A percentile compares a stretch with the other conserved stretches of the same genome.
phyloP scores from a whole-genome alignment of 768 basidiomycete genomes.

The Suillus tomentosus region DNA sequence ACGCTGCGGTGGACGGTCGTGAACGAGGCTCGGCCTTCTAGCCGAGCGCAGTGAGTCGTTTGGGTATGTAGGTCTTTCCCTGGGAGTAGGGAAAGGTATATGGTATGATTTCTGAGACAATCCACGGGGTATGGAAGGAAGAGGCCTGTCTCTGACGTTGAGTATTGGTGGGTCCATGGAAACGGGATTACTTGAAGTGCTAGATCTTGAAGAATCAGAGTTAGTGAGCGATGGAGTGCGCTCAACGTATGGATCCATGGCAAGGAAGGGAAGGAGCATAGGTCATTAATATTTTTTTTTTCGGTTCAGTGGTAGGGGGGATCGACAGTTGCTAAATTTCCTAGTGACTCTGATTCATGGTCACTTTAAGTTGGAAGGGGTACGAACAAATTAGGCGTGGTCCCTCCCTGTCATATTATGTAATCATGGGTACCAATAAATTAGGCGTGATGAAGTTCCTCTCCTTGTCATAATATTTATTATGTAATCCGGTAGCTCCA shows the following conservation, averaged over 20 bases:
- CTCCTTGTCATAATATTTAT: not conserved
- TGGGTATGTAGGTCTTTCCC: conserved; percentile 1
- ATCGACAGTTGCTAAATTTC: conserved; percentile 4
- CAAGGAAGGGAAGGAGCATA: conserved; percentile 20
- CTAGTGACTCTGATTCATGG: not conserved
- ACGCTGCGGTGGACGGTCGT: not conserved
- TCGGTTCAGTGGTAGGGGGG: not conserved
- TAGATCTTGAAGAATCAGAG: conserved; percentile 27
- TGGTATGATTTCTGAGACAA: conserved; percentile 5
- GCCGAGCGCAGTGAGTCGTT: conserved; percentile 2
- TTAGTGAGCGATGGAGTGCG: conserved; percentile 30
- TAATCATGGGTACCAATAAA: not conserved
- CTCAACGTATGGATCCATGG: conserved; percentile 28
- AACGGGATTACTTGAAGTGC: conserved; percentile 22
- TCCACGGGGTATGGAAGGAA: conserved; percentile 21
- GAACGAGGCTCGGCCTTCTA: conserved; percentile 7
- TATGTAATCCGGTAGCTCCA: conserved; percentile 2
- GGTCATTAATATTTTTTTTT: conserved; percentile 1
- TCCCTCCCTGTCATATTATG: not conserved
- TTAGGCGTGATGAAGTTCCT: too few species aligned
- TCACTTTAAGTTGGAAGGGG: not conserved
- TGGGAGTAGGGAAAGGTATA: conserved; percentile 2
- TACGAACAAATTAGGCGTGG: conserved; percentile 3
- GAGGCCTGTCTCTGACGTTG: conserved; percentile 16
- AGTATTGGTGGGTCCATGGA: conserved; percentile 11